Conservation (phyloP, 2,329 filamentous ascomycete species). For the Cladosporium colombiae region DNA sequence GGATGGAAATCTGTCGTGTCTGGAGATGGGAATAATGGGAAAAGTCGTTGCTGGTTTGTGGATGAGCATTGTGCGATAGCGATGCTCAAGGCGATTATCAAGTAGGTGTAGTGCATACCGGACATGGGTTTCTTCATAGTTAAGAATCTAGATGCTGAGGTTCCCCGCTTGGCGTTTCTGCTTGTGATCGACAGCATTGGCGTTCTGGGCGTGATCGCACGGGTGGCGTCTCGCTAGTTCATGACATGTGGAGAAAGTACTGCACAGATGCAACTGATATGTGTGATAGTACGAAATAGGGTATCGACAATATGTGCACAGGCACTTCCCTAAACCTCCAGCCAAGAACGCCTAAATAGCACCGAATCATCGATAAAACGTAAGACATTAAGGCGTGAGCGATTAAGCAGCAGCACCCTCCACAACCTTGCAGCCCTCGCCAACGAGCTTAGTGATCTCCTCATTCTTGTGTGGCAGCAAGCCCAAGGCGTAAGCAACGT, state of each 20-base stretch:
- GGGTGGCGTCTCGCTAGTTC: not conserved
- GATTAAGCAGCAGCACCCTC: conserved; percentile 38
- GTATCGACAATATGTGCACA: conserved; percentile 9
- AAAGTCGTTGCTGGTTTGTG: not conserved
- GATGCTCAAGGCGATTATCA: not conserved
- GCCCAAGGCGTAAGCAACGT: conserved; percentile 89
- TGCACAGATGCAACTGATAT: not conserved
- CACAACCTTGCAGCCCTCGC: conserved; percentile 67
- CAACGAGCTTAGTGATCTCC: conserved; percentile 75
- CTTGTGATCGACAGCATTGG: not conserved
- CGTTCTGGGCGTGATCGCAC: not conserved
- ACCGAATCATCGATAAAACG: not conserved
- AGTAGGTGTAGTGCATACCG: not conserved
- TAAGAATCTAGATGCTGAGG: not conserved
- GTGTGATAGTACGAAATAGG: conserved; percentile 12
- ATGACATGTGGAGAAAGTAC: not conserved
- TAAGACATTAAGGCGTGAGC: not conserved
- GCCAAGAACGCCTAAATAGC: not conserved
- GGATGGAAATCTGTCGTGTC: conserved; percentile 21
- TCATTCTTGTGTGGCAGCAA: conserved; percentile 91
- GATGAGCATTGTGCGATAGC: not conserved
- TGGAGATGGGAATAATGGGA: not conserved
- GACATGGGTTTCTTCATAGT: not conserved
- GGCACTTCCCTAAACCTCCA: not conserved
- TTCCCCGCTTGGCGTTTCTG: not conserved